These are phyloP conservation scores for Coniochaeta ligniaria DNA, from an alignment of 2,329 filamentous ascomycete species.

Conservation along the genomic window DNA sequence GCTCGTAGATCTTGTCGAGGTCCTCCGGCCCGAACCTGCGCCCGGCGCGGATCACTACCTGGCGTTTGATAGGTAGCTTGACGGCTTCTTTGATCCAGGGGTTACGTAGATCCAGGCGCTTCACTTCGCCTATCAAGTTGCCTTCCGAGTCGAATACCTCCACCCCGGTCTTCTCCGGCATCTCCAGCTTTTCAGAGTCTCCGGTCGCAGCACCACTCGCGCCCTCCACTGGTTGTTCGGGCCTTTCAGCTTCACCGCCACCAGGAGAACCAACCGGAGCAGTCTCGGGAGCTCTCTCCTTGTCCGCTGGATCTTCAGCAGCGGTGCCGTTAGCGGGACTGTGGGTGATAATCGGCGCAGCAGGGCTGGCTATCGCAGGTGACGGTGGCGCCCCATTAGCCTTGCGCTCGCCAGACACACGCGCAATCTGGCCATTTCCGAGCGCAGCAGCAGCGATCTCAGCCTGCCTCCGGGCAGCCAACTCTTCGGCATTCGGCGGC, in stretches of 20 bases:
- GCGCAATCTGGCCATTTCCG: not conserved
- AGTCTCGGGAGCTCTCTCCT: not conserved
- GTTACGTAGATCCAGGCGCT: slow-evolving; percentile 29
- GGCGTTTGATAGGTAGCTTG: slow-evolving; percentile 27
- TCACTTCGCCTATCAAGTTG: slow-evolving; percentile 28
- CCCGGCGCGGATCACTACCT: slow-evolving; percentile 32
- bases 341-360: not conserved
- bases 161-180: slow-evolving; percentile 14
- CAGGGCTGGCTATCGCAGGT: no score
- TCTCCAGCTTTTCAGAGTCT: not conserved
- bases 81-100: slow-evolving; percentile 30
- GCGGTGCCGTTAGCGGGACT: not conserved
- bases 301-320: not conserved
- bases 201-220: not conserved
- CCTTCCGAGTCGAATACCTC: slow-evolving; percentile 30
- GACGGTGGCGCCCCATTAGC: not conserved
- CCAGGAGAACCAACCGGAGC: not conserved
- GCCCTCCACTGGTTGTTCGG: not conserved
- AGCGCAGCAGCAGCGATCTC: not conserved
- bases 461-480: not conserved
- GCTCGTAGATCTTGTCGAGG: slow-evolving; percentile 32
- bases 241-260: not conserved
- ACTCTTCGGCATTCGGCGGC: not conserved
- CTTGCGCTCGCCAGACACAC: not conserved
- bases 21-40: slow-evolving; percentile 31